Evolutionary conservation across 768 basidiomycete genomes (phyloP).

Genomic region (Amanita jacksonii): DNA sequence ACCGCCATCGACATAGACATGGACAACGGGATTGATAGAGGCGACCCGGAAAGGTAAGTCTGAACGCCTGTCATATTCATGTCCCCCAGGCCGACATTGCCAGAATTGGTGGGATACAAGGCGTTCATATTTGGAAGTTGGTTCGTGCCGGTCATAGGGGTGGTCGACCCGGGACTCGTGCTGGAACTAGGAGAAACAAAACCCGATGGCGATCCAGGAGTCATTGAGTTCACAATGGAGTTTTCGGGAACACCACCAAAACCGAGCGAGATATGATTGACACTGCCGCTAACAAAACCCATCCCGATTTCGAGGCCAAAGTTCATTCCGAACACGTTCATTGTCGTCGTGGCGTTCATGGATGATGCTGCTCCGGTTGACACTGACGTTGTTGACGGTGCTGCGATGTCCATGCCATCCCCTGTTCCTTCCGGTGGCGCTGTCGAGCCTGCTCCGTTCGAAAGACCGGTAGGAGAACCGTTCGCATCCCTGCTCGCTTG

Average conservation of each 20-base stretch:
- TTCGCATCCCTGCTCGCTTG: not conserved
- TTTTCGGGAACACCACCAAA: not conserved
- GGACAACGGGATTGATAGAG: not conserved
- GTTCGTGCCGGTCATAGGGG: too few species aligned
- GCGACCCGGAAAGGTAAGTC: slow-evolving; percentile 3
- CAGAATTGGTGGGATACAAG: not conserved
- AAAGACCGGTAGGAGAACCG: not conserved
- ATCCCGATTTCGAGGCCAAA: slow-evolving; percentile 11
- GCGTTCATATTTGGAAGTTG: not conserved
- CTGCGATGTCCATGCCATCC: too few species aligned
- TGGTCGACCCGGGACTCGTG: not conserved
- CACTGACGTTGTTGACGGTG: not conserved
- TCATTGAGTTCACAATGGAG: not conserved
- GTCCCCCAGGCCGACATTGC: not conserved
- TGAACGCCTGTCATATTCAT: not conserved
- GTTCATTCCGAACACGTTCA: slow-evolving; percentile 20
- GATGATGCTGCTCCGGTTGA: not conserved
- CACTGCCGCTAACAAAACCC: slow-evolving; percentile 8
- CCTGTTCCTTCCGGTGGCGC: too few species aligned
- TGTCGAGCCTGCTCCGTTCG: not conserved
- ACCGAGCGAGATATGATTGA: slow-evolving; percentile 2
- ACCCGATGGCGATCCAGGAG: not conserved
- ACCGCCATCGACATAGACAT: slow-evolving; percentile 7
- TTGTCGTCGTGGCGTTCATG: slow-evolving; percentile 1
- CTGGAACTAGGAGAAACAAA: not conserved